phyloP scores from a whole-genome alignment of 805 yeast genomes.

The Yamadazyma nakazawae region DNA sequence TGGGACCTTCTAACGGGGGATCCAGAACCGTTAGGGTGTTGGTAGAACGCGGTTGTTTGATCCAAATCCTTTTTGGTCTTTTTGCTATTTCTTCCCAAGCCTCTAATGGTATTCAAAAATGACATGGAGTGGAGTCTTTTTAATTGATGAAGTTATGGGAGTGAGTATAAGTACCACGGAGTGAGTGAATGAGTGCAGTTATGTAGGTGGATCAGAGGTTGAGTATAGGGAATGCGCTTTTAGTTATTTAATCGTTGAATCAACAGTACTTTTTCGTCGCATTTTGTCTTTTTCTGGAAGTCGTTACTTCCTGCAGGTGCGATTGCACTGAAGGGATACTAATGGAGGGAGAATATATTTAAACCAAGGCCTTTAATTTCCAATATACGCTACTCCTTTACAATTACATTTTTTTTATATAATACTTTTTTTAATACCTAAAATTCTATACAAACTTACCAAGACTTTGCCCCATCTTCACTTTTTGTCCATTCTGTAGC shows the following conservation, averaged over 20 bases:
- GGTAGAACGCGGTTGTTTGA: constrained; percentile 22
- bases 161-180: too few species aligned
- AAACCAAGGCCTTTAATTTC: too few species aligned
- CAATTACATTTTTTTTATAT: not conserved
- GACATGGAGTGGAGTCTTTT: constrained; percentile 29
- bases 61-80: constrained; percentile 41
- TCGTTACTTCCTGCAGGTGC: constrained; percentile 1
- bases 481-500: constrained; percentile 68
- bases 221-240: not conserved
- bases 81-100: constrained; percentile 45
- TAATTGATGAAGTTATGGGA: too few species aligned
- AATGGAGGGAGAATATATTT: too few species aligned
- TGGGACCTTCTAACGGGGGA: constrained; percentile 36
- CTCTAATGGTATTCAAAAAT: constrained; percentile 45
- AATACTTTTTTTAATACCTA: not conserved
- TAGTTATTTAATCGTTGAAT: not conserved
- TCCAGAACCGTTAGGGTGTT: constrained; percentile 29
- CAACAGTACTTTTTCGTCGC: not conserved
- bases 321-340: not conserved
- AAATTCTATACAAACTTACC: constrained; percentile 43
- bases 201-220: too few species aligned
- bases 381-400: not conserved
- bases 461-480: constrained; percentile 79
- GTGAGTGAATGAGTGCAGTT: too few species aligned
- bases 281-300: not conserved